Evolutionary conservation across 1,284 basidiomycete genomes (phyloP), one percentile per base, ranked within the genome.

Genomic region (Naganishia sp.): DNA sequence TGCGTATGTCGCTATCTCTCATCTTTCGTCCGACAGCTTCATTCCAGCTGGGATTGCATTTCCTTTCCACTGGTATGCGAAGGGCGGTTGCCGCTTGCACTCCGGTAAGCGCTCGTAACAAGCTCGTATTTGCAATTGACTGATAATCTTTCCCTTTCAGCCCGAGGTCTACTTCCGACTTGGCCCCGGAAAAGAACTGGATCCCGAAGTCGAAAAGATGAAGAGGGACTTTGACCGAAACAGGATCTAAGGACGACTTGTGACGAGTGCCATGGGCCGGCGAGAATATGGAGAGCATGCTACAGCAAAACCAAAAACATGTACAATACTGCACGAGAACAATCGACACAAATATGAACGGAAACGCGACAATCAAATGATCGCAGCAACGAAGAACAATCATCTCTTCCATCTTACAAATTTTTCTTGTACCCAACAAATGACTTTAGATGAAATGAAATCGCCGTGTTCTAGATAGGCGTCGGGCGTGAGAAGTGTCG

Each of bases 11-110:
- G 43, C 3, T 53, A n/a, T 13, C 43, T 18, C 31, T 39, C 13
- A 39, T 68, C 32, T 58, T 58, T 62, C 47, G n/a, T 31, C 45
- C 43, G 68, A 47, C 72, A 92, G 90, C 94, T 73, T 90, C 92
- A 65, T 92, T 94, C 81, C 92, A 95, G 81, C 88, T 96, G 58
- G 95, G 95, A 28, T 80, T 98, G 45, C 90, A 92, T n/a, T 95
- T 94, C 85, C 82, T 99, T 69, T 92, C 92, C 10, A 88, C 84
- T 32, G 91, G 93, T 75, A 95, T 96, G 90, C 86, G 94, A 32
- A 89, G 95, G 52, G 95, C 95, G 1, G 88, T 98, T 21, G 90
- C 94, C 2, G 88, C 92, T 6, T 94, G 93, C 78, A 76, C 75
- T 15, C 73, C 78, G 25, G 76, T 77, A 61, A 68, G 76, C 72